Conservation (phyloP, 106 monocot species). For the Posidonia australis region DNA sequence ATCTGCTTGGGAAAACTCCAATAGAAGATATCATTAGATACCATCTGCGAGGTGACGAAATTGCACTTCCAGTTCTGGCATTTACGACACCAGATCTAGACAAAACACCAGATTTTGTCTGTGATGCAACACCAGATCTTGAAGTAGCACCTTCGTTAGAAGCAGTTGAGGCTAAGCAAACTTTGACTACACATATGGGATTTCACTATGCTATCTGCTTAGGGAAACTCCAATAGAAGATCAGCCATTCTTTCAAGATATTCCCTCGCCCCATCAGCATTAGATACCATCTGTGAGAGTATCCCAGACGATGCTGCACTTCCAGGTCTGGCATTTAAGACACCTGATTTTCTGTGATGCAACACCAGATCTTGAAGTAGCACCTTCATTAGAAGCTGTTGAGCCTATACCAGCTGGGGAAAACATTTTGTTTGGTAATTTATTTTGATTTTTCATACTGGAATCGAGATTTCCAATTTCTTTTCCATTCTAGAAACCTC, state of each 20-base stretch:
- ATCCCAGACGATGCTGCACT: slow-evolving; percentile 71
- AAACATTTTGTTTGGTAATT: slow-evolving; percentile 25
- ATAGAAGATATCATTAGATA: slow-evolving; percentile 58
- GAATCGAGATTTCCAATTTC: slow-evolving; percentile 44
- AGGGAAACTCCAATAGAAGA: slow-evolving; percentile 60
- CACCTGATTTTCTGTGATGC: slow-evolving; percentile 73
- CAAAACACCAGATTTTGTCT: slow-evolving; percentile 64
- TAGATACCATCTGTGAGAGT: slow-evolving; percentile 69
- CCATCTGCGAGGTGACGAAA: slow-evolving; percentile 71
- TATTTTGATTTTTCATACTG: slow-evolving; percentile 19
- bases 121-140: slow-evolving; percentile 59
- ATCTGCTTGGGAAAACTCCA: slow-evolving; percentile 63
- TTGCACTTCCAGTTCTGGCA: slow-evolving; percentile 65
- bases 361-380: slow-evolving; percentile 46
- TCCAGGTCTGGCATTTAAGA: slow-evolving; percentile 66
- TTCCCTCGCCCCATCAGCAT: slow-evolving; percentile 67
- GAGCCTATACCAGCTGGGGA: slow-evolving; percentile 13
- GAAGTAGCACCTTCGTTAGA: slow-evolving; percentile 47
- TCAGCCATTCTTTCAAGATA: slow-evolving; percentile 81
- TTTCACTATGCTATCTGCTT: slow-evolving; percentile 53
- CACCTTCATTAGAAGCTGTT: slow-evolving; percentile 36
- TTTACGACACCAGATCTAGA: slow-evolving; percentile 81
- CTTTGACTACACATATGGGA: slow-evolving; percentile 55
- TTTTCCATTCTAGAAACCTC: slow-evolving; percentile 52
- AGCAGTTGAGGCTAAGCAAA: slow-evolving; percentile 26